A percentile compares a stretch with the other conserved stretches of the same genome.
phyloP scores from a whole-genome alignment of 306 rosid species.

The Pueraria montana region DNA sequence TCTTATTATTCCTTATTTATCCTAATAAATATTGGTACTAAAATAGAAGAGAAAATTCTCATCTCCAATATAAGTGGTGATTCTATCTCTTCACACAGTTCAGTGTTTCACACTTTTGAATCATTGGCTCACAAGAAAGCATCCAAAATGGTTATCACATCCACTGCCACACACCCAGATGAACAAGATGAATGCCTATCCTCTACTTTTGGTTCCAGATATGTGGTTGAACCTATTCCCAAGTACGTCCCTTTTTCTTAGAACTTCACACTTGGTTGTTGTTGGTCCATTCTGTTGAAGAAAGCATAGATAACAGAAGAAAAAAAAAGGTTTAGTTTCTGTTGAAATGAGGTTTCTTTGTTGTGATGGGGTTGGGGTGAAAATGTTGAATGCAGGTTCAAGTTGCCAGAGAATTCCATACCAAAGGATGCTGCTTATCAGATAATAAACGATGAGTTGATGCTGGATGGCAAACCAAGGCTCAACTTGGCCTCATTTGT shows the following conservation, averaged over 20 bases:
- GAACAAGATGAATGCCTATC: constrained; percentile 39
- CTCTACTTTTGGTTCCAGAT: constrained; percentile 78
- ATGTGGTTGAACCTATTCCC: constrained; percentile 56
- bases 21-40: background rate
- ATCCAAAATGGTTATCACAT: constrained; percentile 60
- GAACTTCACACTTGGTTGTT: background rate
- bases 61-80: background rate
- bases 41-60: background rate
- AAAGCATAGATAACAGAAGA: background rate
- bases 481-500: constrained; percentile 64
- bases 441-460: constrained; percentile 62
- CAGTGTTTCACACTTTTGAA: background rate
- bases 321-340: background rate
- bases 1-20: background rate
- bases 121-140: background rate
- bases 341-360: background rate
- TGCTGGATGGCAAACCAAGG: constrained; percentile 62
- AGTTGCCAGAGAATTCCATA: constrained; percentile 54
- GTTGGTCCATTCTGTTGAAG: background rate
- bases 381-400: constrained; percentile 48
- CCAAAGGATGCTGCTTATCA: constrained; percentile 68
- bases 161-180: constrained; percentile 53
- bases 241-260: constrained; percentile 46
- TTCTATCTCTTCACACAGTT: constrained; percentile 1
- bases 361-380: constrained; percentile 22